Base-by-base conservation (phyloP, 2,329 filamentous ascomycete genomes). In the Ceratocystis albifundus region DNA sequence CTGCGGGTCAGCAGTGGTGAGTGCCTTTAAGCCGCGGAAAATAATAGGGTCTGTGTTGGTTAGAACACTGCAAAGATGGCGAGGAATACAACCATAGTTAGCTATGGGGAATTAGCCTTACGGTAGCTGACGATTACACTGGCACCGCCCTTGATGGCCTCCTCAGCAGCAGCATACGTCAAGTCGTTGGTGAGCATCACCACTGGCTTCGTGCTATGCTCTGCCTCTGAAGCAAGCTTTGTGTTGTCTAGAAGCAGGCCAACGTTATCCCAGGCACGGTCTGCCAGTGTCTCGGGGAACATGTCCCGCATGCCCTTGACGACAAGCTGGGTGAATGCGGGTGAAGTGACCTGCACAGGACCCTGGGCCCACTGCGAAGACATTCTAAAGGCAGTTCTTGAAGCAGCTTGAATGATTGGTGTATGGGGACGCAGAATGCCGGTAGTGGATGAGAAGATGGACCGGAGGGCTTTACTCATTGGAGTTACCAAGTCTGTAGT, bases 201-300 rank as follows among this genome's bases (percentile, higher is more conserved):
- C 0, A 72, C 71, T 10, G 74, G 75, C 61, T 73, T 73, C 62
- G 72, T 71, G 59, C 68, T 69, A 12, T 70, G 67, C 66, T 75
- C 73, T 17, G 72, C 63, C 30, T 74, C 71, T 3, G 17, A 17
- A 57, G 66, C 61, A 41, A 71, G 61, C 65, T 73, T 70, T n/a
- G 77, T 74, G 71, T 79, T 79, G 69, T 76, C 76, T 65, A 81
- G 72, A 62, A 96, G 81, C 64, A 96, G 82, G 62, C 94, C 94
- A n/a, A 95, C 96, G 73, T 99, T 99, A 75, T 99, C 94, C 82
- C 92, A 99, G 70, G 88, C 86, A 71, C 87, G 87, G 74, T 97
- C 94, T 8, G 94, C 94, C 53, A 96, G 80, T 68, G 85, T 85
- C 73, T 95, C 90, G 0, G 94, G 94, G 74, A 96, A 99, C 68